Evolutionary conservation across 345 rosid species (phyloP).

Genomic region (Clarkia xantiana): DNA sequence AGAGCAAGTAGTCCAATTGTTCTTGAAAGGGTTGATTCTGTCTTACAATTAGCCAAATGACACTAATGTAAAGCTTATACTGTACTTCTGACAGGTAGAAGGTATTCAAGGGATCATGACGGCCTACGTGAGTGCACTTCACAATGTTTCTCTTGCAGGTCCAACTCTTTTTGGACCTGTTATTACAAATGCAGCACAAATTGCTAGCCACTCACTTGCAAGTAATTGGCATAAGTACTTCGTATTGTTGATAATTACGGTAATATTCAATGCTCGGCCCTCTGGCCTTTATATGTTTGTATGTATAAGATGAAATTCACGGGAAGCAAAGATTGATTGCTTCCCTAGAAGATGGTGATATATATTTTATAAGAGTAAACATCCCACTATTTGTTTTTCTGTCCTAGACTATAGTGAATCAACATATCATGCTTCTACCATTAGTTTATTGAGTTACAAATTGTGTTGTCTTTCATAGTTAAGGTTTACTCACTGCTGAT

Average conservation of each 20-base stretch:
- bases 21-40: no score
- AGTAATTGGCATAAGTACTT: constrained; percentile 46
- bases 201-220: constrained; percentile 65
- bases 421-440: no score
- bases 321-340: no score
- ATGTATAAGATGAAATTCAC: no score
- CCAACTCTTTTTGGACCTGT: constrained; percentile 92
- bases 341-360: no score
- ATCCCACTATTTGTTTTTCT: no score
- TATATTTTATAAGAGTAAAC: no score
- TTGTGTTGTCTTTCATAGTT: no score
- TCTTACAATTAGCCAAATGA: no score
- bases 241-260: constrained; percentile 80
- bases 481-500: no score
- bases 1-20: background rate
- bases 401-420: no score
- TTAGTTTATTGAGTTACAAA: no score
- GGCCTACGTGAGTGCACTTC: constrained; percentile 72
- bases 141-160: constrained; percentile 84
- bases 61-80: background rate
- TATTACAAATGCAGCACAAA: constrained; percentile 49
- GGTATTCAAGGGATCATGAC: constrained; percentile 80
- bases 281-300: background rate
- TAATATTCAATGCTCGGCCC: constrained; percentile 19
- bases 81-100: constrained; percentile 42